These are phyloP conservation scores for Setaria viridis DNA, from an alignment of 202 grass and related monocot genomes.

Conservation along the genomic window DNA sequence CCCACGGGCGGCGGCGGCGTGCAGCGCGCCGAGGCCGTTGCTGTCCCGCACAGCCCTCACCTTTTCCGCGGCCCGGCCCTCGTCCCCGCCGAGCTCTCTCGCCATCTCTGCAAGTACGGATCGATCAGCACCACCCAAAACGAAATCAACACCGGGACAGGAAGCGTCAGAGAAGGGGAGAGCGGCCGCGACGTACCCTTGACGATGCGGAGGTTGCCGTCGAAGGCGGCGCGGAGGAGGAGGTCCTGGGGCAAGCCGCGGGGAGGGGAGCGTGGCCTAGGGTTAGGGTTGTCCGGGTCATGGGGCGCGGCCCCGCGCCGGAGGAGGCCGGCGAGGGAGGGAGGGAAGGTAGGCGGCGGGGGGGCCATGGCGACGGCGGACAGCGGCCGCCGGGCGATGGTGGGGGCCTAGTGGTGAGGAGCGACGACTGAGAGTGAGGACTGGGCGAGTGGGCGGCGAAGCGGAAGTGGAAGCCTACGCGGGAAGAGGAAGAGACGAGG, in stretches of 20 bases:
- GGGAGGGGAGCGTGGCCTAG: neutral
- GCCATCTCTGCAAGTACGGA: neutral
- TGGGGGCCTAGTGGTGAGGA: neutral
- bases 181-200: neutral
- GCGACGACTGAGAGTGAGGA: too few species aligned
- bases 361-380: neutral
- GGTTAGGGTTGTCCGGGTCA: neutral
- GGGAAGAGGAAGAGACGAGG: neutral
- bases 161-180: neutral
- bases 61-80: conserved; percentile 3
- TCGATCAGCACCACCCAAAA: neutral
- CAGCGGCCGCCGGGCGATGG: neutral
- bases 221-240: conserved; percentile 12
- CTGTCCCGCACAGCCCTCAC: neutral
- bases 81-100: neutral
- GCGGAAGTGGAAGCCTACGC: neutral
- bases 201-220: conserved; percentile 19
- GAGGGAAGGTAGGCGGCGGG: neutral
- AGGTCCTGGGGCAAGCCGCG: neutral
- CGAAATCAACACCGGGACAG: neutral
- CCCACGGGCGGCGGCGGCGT: neutral
- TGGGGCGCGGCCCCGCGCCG: neutral
- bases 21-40: neutral
- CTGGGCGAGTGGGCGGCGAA: neutral
- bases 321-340: neutral